Evolutionary conservation across 2,329 filamentous ascomycete species (phyloP).

Genomic region (Trichoderma koningiopsis): DNA sequence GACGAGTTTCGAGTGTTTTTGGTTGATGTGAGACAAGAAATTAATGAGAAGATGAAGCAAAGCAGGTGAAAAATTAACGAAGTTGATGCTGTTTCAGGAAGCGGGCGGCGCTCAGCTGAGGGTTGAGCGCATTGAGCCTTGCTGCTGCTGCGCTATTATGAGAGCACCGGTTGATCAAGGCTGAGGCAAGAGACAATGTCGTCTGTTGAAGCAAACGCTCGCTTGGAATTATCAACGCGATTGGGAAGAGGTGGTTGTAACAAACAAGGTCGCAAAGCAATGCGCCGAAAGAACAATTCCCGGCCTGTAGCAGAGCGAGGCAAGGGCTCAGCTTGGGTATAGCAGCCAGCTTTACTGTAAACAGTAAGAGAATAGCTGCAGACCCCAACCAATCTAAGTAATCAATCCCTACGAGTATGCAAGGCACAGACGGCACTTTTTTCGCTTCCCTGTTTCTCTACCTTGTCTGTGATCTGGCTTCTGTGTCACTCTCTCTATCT

Average conservation of each 20-base stretch:
- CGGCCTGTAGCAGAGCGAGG: neutral
- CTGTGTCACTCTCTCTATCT: neutral
- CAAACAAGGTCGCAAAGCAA: neutral
- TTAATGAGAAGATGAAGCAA: neutral
- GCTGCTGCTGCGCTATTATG: neutral
- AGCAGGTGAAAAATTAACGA: neutral
- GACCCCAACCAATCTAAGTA: neutral
- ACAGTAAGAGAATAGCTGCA: constrained; percentile 1
- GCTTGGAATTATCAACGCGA: neutral
- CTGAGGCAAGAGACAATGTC: neutral
- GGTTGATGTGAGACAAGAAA: neutral
- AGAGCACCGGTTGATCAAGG: neutral
- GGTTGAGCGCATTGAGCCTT: neutral
- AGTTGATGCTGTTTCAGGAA: neutral
- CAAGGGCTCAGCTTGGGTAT: neutral
- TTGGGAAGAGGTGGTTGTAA: neutral
- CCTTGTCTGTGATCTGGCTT: neutral
- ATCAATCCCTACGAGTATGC: neutral
- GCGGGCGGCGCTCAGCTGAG: constrained; percentile 7
- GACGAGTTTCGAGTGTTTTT: neutral
- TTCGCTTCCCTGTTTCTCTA: neutral
- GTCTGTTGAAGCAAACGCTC: neutral
- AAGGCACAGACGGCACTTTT: neutral
- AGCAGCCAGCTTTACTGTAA: constrained; percentile 1
- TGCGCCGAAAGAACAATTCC: neutral